Conservation (phyloP, 2,329 filamentous ascomycete species). For the Xylariaceae sp. region DNA sequence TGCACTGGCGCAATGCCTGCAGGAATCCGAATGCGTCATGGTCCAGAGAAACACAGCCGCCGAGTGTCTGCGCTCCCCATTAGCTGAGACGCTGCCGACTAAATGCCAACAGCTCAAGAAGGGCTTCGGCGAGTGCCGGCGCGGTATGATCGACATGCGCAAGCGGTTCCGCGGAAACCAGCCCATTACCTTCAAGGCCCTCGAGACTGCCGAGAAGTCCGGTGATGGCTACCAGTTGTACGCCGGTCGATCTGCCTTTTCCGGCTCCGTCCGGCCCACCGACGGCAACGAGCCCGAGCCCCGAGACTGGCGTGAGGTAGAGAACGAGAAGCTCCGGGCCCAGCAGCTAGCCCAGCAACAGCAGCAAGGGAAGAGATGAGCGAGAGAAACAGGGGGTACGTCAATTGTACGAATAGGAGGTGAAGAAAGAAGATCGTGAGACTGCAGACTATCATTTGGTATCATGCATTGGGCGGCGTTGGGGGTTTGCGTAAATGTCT, state of each 20-base stretch:
- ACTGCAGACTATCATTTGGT: conserved; percentile 1
- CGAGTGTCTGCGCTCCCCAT: conserved; percentile 82
- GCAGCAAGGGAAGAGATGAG: conserved; percentile 26
- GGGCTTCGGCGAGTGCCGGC: conserved; percentile 91
- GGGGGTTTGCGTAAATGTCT: conserved; percentile 16
- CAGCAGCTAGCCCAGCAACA: conserved; percentile 29
- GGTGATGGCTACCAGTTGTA: conserved; percentile 68
- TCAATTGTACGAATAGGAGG: conserved; percentile 7
- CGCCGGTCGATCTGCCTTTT: conserved; percentile 69
- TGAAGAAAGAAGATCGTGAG: not conserved
- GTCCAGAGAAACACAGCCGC: conserved; percentile 78
- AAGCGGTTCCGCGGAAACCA: conserved; percentile 95
- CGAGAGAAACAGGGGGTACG: not conserved
- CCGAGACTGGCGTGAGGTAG: conserved; percentile 59
- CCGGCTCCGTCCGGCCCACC: conserved; percentile 58
- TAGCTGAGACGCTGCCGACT: conserved; percentile 74
- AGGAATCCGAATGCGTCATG: conserved; percentile 95
- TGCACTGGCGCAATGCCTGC: conserved; percentile 89
- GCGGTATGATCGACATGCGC: conserved; percentile 96
- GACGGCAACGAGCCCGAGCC: conserved; percentile 62
- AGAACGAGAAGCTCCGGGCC: conserved; percentile 57
- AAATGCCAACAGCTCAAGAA: conserved; percentile 91
- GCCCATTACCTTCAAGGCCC: conserved; percentile 64
- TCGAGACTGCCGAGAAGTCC: conserved; percentile 57
- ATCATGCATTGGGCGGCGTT: conserved; percentile 31